Base-by-base conservation (phyloP, 331 rosid genomes). In the Dryas integrifolia region DNA sequence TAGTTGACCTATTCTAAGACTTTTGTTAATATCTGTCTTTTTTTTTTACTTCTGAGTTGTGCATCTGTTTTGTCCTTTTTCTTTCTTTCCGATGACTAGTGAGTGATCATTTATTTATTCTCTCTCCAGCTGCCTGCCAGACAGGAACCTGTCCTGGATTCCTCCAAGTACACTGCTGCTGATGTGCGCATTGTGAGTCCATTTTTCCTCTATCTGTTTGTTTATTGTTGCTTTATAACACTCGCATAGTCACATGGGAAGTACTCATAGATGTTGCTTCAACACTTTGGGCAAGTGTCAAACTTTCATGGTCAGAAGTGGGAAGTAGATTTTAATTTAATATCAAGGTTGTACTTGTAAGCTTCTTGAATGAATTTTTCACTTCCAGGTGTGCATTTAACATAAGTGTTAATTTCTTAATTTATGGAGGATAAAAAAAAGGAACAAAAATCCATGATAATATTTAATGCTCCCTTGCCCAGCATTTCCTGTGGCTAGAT, bases 131-230 rank as follows among this genome's bases (percentile, higher is more conserved):
- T 95, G 72, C 93, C 98, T 61, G 85, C 91, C 58, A 84, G 97
- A 70, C 98, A 89, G 85, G 99, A 95, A 80, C 99, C 97, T 21
- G 77, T 81, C 68, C 44, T 85, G 80, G 99, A 95, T 83, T 88
- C 98, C 58, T 79, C 97, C 13, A 95, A 95, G 83, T 95, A 92
- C 65, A 88, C 99, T 0, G 99, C 98, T 40, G 98, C 94, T 15
- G 99, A 95, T 81, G 99, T 95, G 72, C 96, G 98, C 72, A 90
- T 95, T 88, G 98, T 95, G 83, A 92, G 98, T 85, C 59, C 48
- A 74, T 76, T 75, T 73, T 76, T 43, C 41, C 49, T 77, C 30
- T 67, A 53, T 83, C 8, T 61, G 35, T 81, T 14, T 62, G 21
- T 61, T 56, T 64, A 47, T 75, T 67, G 70, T 15, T 76, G 44